Evolutionary conservation across 2,329 filamentous ascomycete species (phyloP).

Genomic region (Helotiales sp.): DNA sequence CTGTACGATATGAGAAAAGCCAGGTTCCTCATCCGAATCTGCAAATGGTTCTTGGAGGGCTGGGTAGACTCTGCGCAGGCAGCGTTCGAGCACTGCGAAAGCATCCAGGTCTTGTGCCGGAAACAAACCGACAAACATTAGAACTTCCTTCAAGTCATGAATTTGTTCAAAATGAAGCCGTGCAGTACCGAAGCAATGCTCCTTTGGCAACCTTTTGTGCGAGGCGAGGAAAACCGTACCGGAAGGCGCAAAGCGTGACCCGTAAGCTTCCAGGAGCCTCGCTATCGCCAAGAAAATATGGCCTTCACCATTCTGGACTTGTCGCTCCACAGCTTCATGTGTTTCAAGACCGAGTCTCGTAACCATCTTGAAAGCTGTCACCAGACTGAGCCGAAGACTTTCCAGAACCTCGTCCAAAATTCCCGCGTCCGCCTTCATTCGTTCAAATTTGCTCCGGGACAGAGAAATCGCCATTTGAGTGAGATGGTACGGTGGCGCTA

Average conservation of each 20-base stretch:
- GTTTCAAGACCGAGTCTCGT: conserved; percentile 1
- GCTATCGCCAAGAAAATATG: conserved; percentile 1
- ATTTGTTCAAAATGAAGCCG: background rate
- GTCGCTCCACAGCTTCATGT: background rate
- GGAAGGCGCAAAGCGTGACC: conserved; percentile 5
- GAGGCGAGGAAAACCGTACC: conserved; percentile 7
- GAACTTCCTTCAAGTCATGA: conserved; percentile 6
- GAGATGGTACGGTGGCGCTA: conserved; percentile 5
- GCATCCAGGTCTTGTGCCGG: conserved; percentile 3
- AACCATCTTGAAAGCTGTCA: background rate
- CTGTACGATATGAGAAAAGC: conserved; percentile 1
- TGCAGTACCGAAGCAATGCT: conserved; percentile 4
- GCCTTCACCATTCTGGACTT: background rate
- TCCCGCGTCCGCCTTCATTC: background rate
- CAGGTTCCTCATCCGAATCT: background rate
- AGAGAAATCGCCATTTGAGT: background rate
- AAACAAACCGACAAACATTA: conserved; percentile 5
- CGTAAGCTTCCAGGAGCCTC: conserved; percentile 7
- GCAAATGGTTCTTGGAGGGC: conserved; percentile 1
- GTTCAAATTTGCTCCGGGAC: background rate
- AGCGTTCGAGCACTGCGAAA: conserved; percentile 1
- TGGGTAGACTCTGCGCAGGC: conserved; percentile 1
- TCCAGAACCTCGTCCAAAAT: background rate
- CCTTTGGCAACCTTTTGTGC: conserved; percentile 1
- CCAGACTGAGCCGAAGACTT: background rate